Conservation (phyloP, 371 early-diverging fungal genomes). For the Rhizomucor pusillus region DNA sequence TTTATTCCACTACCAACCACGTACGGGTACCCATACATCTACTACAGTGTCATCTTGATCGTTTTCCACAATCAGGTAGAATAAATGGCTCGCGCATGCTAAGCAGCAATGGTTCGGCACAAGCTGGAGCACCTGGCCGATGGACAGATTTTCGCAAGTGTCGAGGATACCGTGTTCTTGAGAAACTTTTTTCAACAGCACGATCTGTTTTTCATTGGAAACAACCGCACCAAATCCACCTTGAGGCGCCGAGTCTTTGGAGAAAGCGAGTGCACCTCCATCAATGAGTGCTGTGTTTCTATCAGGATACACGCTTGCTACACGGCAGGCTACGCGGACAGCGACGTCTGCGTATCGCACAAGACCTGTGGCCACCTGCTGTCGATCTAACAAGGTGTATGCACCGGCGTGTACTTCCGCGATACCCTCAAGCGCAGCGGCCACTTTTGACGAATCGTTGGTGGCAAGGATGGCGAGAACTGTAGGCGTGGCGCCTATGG, state of each 20-base stretch:
- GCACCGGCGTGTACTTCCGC: conserved; percentile 45
- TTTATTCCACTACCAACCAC: conserved; percentile 36
- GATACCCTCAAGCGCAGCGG: conserved; percentile 25
- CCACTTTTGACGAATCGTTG: conserved; percentile 7
- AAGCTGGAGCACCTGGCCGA: conserved; percentile 29
- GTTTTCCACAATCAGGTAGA: conserved; percentile 32
- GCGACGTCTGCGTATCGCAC: conserved; percentile 23
- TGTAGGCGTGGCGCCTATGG: conserved; percentile 49
- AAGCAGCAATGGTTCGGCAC: conserved; percentile 46
- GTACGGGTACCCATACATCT: conserved; percentile 49
- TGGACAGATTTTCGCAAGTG: conserved; percentile 13
- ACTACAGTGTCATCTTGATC: conserved; percentile 27
- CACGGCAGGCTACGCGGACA: conserved; percentile 32
- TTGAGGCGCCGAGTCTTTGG: conserved; percentile 44
- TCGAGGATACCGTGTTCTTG: conserved; percentile 42
- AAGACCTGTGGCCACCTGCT: conserved; percentile 38
- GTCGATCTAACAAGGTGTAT: conserved; percentile 35
- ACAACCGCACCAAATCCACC: conserved; percentile 40
- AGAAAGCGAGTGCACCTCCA: conserved; percentile 44
- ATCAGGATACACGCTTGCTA: conserved; percentile 37
- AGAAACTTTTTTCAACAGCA: conserved; percentile 20
- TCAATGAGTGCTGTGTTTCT: conserved; percentile 34
- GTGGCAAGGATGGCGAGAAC: conserved; percentile 16
- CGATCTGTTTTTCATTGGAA: conserved; percentile 3
- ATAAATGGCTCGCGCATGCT: conserved; percentile 33